Evolutionary conservation across 1,284 basidiomycete genomes (phyloP).

Genomic region (Trametes versicolor): DNA sequence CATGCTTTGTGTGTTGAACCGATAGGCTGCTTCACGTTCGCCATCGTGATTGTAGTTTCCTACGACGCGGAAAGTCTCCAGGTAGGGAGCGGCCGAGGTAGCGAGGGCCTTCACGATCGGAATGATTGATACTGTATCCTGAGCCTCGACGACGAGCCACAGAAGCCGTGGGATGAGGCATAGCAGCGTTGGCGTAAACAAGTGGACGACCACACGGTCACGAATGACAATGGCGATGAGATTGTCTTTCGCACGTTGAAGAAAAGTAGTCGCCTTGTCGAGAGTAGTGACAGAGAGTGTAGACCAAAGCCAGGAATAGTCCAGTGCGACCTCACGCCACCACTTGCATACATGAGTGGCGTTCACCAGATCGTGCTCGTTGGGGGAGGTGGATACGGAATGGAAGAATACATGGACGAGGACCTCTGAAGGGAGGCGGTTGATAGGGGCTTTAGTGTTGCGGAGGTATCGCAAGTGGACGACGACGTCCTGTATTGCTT

Average conservation of each 20-base stretch:
- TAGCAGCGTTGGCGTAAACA: neutral
- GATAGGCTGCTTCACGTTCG: too few relatives aligned
- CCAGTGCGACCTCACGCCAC: conserved; percentile 11
- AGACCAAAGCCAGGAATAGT: conserved; percentile 1
- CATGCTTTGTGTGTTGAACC: too few relatives aligned
- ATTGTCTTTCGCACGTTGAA: neutral
- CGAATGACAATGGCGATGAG: neutral
- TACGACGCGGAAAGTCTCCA: neutral
- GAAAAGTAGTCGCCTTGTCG: neutral
- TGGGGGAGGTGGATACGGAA: neutral
- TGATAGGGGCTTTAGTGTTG: neutral
- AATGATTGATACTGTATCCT: neutral
- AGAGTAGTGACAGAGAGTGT: conserved; percentile 2
- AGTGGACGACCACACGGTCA: neutral
- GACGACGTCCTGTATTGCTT: neutral
- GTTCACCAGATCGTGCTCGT: neutral
- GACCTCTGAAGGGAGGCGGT: conserved; percentile 4
- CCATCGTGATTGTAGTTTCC: neutral
- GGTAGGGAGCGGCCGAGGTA: neutral
- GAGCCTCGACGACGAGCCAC: neutral
- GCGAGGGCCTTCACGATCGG: neutral
- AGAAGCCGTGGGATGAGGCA: neutral
- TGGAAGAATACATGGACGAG: conserved; percentile 5
- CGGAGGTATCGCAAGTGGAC: neutral
- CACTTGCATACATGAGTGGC: conserved; percentile 6